These are phyloP conservation scores for Colletotrichum ledebouriae DNA, from an alignment of 2,329 filamentous ascomycete genomes.

Conservation along the genomic window DNA sequence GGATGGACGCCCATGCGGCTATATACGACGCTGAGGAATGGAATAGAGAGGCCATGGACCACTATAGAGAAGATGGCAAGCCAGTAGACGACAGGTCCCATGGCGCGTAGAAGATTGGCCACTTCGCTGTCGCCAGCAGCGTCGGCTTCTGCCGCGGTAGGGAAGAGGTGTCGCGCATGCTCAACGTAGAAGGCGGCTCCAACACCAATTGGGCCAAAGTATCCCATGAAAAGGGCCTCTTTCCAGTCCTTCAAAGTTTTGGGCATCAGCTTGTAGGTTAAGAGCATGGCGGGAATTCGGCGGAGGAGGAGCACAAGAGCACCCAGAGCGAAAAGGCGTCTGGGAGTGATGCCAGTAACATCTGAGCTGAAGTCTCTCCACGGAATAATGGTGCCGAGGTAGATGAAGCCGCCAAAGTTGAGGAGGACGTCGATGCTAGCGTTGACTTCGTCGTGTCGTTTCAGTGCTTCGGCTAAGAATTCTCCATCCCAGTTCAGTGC, in stretches of 20 bases:
- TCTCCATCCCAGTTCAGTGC: constrained; percentile 73
- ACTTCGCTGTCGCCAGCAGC: constrained; percentile 54
- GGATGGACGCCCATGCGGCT: constrained; percentile 54
- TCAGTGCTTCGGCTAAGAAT: constrained; percentile 68
- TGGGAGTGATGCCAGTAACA: constrained; percentile 64
- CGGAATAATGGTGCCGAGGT: constrained; percentile 67
- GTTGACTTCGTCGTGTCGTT: constrained; percentile 73
- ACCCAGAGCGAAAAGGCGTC: constrained; percentile 64
- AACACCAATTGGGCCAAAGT: constrained; percentile 83
- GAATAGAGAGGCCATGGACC: constrained; percentile 63
- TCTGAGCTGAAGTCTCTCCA: constrained; percentile 68
- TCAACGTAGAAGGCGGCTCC: constrained; percentile 81
- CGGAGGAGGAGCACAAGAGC: constrained; percentile 67
- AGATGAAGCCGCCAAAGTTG: constrained; percentile 73
- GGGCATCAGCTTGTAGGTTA: constrained; percentile 69
- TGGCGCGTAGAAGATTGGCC: constrained; percentile 52
- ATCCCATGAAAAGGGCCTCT: constrained; percentile 73
- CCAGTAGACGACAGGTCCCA: constrained; percentile 58
- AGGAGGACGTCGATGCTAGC: constrained; percentile 68
- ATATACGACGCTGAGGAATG: constrained; percentile 57
- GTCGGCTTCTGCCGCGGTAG: constrained; percentile 48
- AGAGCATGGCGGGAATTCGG: constrained; percentile 68
- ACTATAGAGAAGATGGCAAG: constrained; percentile 59
- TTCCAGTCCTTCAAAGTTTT: constrained; percentile 64
- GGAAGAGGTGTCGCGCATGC: constrained; percentile 59